Evolutionary conservation across 2,329 filamentous ascomycete species (phyloP), one percentile per base, ranked within the genome.

Genomic region (Fusarium devonianum): DNA sequence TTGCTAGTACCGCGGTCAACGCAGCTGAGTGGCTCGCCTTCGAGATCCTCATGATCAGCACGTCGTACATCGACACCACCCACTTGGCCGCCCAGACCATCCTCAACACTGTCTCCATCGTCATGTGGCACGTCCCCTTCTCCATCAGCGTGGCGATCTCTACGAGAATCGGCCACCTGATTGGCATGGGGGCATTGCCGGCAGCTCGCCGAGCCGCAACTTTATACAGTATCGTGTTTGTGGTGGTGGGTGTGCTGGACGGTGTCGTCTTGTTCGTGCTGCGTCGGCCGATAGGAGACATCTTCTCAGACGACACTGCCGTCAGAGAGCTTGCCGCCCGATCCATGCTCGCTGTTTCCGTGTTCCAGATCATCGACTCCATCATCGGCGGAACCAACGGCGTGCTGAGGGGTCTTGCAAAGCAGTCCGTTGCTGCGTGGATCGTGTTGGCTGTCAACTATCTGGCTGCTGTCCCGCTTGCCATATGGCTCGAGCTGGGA

Each of bases 1-100:
- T 69, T n/a, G 72, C 75, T 3, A 74, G 75, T 2, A 69, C 70
- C 3, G 65, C 68, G 3, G 71, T 77, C n/a, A 73, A 72, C 28
- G 42, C 75, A n/a, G 74, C 71, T 3, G 74, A 77, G 62, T 76
- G 74, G 73, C 68, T 67, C 17, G 73, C 74, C 7, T 74, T 72
- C 41, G 74, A 77, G 63, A 68, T 78, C n/a, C 59, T 78, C 13
- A 76, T 74, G 13, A 68, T 78, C 25, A 74, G 74, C 58, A 73
- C 76, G 3, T 75, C 74, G 5, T 76, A 77, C 58, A 66, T 78
- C 25, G 69, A 70, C 53, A 76, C 74, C 4, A 65, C 65, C 7
- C 70, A 76, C 34, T 66, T 76, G 6, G 74, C 74, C 5, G 73
- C 73, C 4, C 74, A 76, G 50, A 71, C 72, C 12, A 62, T 76